Percentiles rank a stretch among this genome's conserved stretches.
These are phyloP conservation scores for Cordyceps farinosa DNA, from an alignment of 2,329 filamentous ascomycete species.

Conservation along the genomic window DNA sequence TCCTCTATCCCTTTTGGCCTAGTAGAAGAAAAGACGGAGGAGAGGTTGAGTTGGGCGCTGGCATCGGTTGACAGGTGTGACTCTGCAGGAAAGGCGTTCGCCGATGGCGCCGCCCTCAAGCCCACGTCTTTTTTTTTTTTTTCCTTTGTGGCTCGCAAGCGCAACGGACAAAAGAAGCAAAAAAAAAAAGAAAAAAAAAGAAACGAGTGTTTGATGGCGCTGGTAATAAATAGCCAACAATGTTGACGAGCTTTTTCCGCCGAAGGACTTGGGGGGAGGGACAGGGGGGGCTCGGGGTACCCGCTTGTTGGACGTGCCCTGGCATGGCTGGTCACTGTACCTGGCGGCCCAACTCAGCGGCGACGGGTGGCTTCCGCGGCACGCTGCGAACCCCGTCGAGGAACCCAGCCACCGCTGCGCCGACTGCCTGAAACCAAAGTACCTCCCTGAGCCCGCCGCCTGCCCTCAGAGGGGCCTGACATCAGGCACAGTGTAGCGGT, in stretches of 20 bases:
- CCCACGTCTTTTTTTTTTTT: background rate
- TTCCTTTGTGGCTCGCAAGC: background rate
- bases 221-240: background rate
- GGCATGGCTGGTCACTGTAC: constrained; percentile 15
- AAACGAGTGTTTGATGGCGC: background rate
- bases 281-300: constrained; percentile 3
- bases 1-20: background rate
- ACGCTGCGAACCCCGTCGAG: background rate
- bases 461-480: background rate
- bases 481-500: constrained; percentile 13
- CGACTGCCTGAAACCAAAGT: constrained; percentile 7
- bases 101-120: background rate
- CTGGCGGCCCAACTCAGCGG: constrained; percentile 14
- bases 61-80: background rate
- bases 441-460: background rate
- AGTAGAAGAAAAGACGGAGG: too few species aligned
- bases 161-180: background rate
- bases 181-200: background rate
- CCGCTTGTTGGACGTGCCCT: constrained; percentile 7
- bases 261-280: background rate
- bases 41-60: background rate
- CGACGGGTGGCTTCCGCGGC: constrained; percentile 16
- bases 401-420: background rate
- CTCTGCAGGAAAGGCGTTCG: background rate
- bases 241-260: background rate